Conservation (phyloP, 2,329 filamentous ascomycete genomes). For the Pseudocercospora fuligena region DNA sequence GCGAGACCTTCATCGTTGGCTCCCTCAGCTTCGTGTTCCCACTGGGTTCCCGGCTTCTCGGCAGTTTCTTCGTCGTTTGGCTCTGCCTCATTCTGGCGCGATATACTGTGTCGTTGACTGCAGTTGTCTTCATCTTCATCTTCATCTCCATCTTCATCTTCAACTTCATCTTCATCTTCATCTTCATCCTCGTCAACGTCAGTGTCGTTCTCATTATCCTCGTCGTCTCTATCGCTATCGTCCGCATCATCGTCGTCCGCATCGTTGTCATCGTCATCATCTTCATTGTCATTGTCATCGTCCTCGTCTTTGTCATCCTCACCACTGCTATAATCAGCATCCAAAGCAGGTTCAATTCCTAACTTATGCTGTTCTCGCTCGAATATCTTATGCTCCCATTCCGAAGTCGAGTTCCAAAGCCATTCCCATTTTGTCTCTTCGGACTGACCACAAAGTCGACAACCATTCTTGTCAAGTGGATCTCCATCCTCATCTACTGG, state of each 20-base stretch:
- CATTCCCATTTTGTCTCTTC: not conserved
- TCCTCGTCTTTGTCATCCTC: constrained; percentile 6
- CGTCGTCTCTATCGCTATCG: too few relatives aligned
- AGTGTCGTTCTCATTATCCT: too few relatives aligned
- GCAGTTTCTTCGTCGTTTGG: not conserved
- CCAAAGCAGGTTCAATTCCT: not conserved
- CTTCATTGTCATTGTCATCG: not conserved
- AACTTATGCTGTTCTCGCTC: constrained; percentile 11
- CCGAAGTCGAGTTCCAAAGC: not conserved
- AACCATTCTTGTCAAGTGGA: not conserved
- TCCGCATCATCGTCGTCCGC: not conserved
- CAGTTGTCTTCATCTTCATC: not conserved
- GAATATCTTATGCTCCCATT: not conserved
- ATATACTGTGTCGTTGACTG: too few relatives aligned
- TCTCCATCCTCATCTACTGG: constrained; percentile 1
- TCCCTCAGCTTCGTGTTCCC: not conserved
- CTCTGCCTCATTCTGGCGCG: too few relatives aligned
- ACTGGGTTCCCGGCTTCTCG: not conserved
- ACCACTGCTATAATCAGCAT: not conserved
- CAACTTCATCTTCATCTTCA: too few relatives aligned
- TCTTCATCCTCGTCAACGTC: too few relatives aligned
- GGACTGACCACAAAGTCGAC: constrained; percentile 2
- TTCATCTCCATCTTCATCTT: not conserved
- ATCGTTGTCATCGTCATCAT: not conserved
- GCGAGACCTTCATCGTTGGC: too few relatives aligned